phyloP scores from a whole-genome alignment of 202 grass and related monocot genomes.

The Miscanthus sacchariflorus region DNA sequence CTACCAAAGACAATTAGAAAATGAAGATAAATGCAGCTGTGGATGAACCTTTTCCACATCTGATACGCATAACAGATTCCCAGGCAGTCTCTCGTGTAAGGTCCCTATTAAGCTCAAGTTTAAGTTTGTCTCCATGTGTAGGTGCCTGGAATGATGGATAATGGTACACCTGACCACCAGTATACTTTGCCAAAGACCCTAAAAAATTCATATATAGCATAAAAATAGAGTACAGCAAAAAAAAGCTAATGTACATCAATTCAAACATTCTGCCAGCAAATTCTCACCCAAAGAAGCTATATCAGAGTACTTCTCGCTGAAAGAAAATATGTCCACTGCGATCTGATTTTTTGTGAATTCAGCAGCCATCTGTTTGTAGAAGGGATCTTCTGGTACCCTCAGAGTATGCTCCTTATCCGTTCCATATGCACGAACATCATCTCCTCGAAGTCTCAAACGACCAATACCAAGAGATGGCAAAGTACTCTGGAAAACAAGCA shows the following conservation, averaged over 20 bases:
- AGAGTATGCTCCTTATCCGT: slow-evolving; percentile 91
- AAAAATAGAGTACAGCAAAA: slow-evolving; percentile 27
- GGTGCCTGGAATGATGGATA: slow-evolving; percentile 79
- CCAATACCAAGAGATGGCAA: slow-evolving; percentile 95
- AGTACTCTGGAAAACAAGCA: slow-evolving; percentile 93
- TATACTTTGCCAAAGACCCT: slow-evolving; percentile 95
- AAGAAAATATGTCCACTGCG: slow-evolving; percentile 88
- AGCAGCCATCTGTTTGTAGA: slow-evolving; percentile 99
- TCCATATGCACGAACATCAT: slow-evolving; percentile 91
- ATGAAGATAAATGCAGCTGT: slow-evolving; percentile 28
- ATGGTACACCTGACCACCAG: slow-evolving; percentile 95
- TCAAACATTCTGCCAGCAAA: slow-evolving; percentile 6
- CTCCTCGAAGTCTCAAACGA: slow-evolving; percentile 84
- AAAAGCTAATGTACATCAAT: slow-evolving; percentile 25
- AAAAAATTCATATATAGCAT: slow-evolving; percentile 24
- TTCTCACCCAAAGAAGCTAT: slow-evolving; percentile 89
- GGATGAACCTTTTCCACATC: slow-evolving; percentile 95
- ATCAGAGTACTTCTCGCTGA: slow-evolving; percentile 90
- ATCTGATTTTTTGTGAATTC: slow-evolving; percentile 98
- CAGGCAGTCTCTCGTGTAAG: slow-evolving; percentile 94
- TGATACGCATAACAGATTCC: slow-evolving; percentile 98
- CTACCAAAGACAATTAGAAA: slow-evolving; percentile 5
- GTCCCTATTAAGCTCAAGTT: slow-evolving; percentile 80
- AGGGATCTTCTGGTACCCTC: slow-evolving; percentile 88
- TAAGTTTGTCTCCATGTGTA: slow-evolving; percentile 82